These are phyloP conservation scores for Boletus eberwhitei DNA, from an alignment of 768 basidiomycete genomes.

Conservation along the genomic window DNA sequence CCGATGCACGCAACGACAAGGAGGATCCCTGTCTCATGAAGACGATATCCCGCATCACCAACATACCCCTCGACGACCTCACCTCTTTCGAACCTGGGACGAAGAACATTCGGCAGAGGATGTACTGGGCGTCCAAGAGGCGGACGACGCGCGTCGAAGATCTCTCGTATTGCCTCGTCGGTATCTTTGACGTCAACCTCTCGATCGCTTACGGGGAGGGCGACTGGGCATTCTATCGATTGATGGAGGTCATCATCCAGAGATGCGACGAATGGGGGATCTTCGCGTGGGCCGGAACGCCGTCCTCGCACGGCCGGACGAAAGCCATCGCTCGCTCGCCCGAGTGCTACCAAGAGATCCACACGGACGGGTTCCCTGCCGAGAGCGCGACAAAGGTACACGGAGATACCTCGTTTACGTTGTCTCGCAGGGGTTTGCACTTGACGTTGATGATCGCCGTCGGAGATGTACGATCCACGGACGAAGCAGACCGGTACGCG, in stretches of 20 bases:
- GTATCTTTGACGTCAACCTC: conserved; percentile 24
- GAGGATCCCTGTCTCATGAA: background rate
- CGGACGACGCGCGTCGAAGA: conserved; percentile 25
- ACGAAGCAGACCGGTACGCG: background rate
- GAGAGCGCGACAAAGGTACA: conserved; percentile 5
- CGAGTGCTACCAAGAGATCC: conserved; percentile 13
- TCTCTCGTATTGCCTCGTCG: conserved; percentile 24
- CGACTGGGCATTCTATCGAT: conserved; percentile 24
- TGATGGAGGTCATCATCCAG: conserved; percentile 23
- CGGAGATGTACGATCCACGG: background rate
- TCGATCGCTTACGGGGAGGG: conserved; percentile 16
- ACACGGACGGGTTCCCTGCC: background rate
- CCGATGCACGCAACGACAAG: conserved; percentile 6
- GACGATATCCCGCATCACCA: conserved; percentile 3
- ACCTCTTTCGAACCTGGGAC: conserved; percentile 9
- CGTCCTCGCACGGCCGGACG: conserved; percentile 12
- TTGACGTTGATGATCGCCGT: conserved; percentile 10
- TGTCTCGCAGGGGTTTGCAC: conserved; percentile 15
- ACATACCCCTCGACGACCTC: conserved; percentile 9
- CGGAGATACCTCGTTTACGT: conserved; percentile 14
- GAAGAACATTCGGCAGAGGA: conserved; percentile 11
- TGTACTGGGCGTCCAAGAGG: conserved; percentile 25
- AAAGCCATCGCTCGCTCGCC: conserved; percentile 15
- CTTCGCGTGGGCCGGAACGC: conserved; percentile 21
- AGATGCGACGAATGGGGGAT: conserved; percentile 24